Evolutionary conservation across 805 yeast species (phyloP).

Genomic region (Huiozyma naganishii): DNA sequence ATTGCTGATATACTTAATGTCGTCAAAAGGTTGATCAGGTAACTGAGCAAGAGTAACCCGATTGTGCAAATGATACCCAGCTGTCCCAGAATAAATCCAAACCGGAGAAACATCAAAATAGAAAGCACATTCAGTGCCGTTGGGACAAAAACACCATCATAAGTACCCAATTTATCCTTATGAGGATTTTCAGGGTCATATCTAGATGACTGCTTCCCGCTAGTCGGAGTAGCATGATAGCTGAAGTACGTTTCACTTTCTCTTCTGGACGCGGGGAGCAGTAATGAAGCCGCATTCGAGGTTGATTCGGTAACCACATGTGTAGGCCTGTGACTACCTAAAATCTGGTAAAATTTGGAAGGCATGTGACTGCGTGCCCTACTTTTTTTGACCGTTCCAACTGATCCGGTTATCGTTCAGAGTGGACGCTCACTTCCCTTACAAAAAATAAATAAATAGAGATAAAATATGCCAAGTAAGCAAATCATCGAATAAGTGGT

Average conservation of each 20-base stretch:
- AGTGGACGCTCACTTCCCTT: too few species aligned
- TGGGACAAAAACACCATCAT: constrained; percentile 87
- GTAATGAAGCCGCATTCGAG: constrained; percentile 2
- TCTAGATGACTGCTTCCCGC: constrained; percentile 19
- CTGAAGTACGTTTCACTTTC: constrained; percentile 23
- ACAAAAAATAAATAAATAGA: too few species aligned
- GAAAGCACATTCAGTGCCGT: constrained; percentile 87
- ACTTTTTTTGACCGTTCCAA: neutral
- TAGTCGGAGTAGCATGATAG: constrained; percentile 19
- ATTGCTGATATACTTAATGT: constrained; percentile 89
- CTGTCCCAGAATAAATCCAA: constrained; percentile 92
- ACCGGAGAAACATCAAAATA: constrained; percentile 87
- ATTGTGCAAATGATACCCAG: constrained; percentile 80
- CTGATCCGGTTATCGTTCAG: too few species aligned
- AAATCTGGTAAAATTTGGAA: constrained; percentile 26
- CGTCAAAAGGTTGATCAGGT: constrained; percentile 71
- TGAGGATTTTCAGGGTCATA: constrained; percentile 26
- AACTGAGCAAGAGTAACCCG: constrained; percentile 56
- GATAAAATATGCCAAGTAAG: too few species aligned
- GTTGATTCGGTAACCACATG: constrained; percentile 9
- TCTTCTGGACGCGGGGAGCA: constrained; percentile 13
- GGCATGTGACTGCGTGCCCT: constrained; percentile 7
- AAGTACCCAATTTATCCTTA: constrained; percentile 56
- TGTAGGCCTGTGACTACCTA: constrained; percentile 26
- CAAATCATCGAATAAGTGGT: too few species aligned